These are phyloP conservation scores for Fagopyrum esculentum DNA, from an alignment of 148 eudicot species.

Conservation along the genomic window DNA sequence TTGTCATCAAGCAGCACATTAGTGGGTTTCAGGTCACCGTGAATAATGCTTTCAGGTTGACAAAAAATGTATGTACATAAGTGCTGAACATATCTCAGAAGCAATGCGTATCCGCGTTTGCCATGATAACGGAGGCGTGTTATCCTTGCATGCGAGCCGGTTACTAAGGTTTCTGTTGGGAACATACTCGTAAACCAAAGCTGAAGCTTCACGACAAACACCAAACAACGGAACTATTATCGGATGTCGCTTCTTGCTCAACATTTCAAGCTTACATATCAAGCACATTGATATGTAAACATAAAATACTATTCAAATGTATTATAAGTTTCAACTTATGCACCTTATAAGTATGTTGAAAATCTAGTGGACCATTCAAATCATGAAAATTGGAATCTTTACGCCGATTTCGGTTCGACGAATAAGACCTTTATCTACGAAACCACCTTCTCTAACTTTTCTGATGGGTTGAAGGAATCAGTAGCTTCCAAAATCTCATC, in stretches of 20 bases:
- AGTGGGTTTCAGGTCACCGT: no score
- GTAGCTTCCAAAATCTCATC: conserved; percentile 71
- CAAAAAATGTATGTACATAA: conserved; percentile 71
- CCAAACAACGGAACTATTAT: conserved; percentile 75
- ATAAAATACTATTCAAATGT: not conserved
- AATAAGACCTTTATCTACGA: conserved; percentile 56
- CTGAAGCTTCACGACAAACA: conserved; percentile 60
- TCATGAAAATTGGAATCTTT: conserved; percentile 48
- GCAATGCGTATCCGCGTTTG: conserved; percentile 76
- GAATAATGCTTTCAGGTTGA: conserved; percentile 39
- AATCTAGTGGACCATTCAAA: conserved; percentile 62
- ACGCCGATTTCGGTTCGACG: conserved; percentile 75
- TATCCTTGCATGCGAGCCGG: conserved; percentile 66
- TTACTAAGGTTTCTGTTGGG: conserved; percentile 86
- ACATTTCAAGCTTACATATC: conserved; percentile 46
- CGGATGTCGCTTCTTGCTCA: conserved; percentile 81
- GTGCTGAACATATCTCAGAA: conserved; percentile 69
- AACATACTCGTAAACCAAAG: conserved; percentile 77
- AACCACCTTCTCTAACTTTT: conserved; percentile 85
- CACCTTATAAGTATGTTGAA: conserved; percentile 67
- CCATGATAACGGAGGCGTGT: conserved; percentile 72
- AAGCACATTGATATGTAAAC: no score
- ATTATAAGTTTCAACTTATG: no score
- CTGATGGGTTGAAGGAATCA: conserved; percentile 37
- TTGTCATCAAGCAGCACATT: no score